Conservation (phyloP, 164 flowering plant genomes). For the Nymphaea colorata region DNA sequence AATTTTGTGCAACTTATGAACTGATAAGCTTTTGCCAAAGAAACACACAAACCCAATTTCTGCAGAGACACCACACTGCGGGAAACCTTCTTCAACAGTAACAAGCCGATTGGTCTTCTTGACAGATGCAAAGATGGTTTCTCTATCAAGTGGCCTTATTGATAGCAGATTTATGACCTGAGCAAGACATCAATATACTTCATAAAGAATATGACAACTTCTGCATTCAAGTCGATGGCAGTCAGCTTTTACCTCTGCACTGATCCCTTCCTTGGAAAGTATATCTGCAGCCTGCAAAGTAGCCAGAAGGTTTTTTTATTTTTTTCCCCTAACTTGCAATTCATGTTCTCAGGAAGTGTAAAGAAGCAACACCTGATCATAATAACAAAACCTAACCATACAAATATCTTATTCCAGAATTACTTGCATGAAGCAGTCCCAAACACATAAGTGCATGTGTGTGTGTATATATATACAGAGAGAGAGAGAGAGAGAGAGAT, state of each 20-base stretch:
- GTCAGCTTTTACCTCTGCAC: slow-evolving; percentile 64
- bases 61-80: slow-evolving; percentile 96
- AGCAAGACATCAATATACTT: background rate
- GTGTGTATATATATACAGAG: no score
- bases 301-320: background rate
- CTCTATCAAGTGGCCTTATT: slow-evolving; percentile 83
- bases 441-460: no score
- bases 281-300: slow-evolving; percentile 83
- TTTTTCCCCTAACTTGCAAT: no score
- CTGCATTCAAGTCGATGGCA: background rate
- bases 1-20: no score
- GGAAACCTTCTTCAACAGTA: slow-evolving; percentile 94
- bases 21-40: background rate
- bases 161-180: slow-evolving; percentile 92
- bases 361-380: no score
- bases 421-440: no score
- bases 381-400: no score
- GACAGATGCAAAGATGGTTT: slow-evolving; percentile 76
- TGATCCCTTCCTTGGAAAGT: slow-evolving; percentile 84
- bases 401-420: no score
- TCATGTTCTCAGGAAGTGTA: no score
- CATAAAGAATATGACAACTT: background rate
- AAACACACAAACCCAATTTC: slow-evolving; percentile 66
- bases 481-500: no score
- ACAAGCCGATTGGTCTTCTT: slow-evolving; percentile 89